These are phyloP conservation scores for Malus sieversii DNA, from an alignment of 306 rosid genomes.

Conservation along the genomic window DNA sequence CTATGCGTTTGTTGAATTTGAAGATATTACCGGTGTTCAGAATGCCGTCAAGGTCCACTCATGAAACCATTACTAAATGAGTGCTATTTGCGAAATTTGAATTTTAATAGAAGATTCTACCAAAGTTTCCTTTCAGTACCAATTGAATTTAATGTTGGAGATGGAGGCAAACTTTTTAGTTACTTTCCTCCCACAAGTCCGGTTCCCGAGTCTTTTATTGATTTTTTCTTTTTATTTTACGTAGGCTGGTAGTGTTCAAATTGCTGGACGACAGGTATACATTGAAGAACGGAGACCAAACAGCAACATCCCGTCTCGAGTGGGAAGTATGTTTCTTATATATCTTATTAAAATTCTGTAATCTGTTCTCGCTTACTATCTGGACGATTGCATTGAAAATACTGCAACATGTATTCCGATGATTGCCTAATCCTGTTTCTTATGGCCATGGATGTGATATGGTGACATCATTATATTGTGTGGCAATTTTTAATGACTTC, in stretches of 20 bases:
- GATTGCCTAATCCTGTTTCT: not conserved
- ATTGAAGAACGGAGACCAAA: conserved; percentile 95
- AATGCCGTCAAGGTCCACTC: conserved; percentile 79
- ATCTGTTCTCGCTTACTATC: not conserved
- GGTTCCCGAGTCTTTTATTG: not conserved
- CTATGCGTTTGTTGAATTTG: conserved; percentile 94
- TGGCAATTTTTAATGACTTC: not conserved
- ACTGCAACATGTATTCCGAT: not conserved
- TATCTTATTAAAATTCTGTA: not conserved
- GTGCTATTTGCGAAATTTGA: not conserved
- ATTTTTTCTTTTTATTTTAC: not conserved
- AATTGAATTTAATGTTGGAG: not conserved
- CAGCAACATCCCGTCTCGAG: conserved; percentile 71
- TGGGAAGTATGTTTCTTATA: conserved; percentile 53
- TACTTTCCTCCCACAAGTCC: not conserved
- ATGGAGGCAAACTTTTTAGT: not conserved
- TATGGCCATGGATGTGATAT: not conserved
- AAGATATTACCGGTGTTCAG: conserved; percentile 75
- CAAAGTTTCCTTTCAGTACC: not conserved
- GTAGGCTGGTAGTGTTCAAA: conserved; percentile 64
- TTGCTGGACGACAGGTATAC: conserved; percentile 81
- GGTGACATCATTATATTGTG: not conserved
- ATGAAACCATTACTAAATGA: not conserved
- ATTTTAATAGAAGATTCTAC: not conserved
- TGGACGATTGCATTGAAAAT: not conserved